Conservation (phyloP, 2,329 filamentous ascomycete species). For the Niveomyces coronatus region DNA sequence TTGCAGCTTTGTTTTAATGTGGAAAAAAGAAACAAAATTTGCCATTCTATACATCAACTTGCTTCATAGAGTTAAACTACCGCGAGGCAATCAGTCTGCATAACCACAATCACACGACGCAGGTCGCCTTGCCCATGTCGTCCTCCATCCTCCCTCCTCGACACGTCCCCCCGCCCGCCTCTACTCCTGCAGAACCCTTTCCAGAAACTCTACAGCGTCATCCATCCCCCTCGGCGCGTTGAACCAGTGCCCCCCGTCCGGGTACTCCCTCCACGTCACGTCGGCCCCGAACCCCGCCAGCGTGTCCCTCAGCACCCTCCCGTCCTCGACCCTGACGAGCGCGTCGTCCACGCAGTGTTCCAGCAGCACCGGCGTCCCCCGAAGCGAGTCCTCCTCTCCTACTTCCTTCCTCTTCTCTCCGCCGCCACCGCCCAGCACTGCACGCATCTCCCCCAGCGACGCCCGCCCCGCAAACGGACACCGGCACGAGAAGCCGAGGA, state of each 20-base stretch:
- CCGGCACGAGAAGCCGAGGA: constrained; percentile 28
- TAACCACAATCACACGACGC: too few relatives aligned
- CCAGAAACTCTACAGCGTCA: constrained; percentile 27
- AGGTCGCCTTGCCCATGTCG: too few relatives aligned
- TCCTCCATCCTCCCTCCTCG: too few relatives aligned
- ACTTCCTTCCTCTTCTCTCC: constrained; percentile 19
- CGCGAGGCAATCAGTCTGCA: too few relatives aligned
- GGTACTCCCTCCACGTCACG: constrained; percentile 32
- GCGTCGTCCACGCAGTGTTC: constrained; percentile 36
- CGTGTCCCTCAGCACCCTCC: constrained; percentile 23
- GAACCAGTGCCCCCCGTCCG: constrained; percentile 33
- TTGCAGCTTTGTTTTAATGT: too few relatives aligned
- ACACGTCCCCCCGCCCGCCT: too few relatives aligned
- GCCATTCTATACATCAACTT: too few relatives aligned
- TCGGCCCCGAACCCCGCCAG: constrained; percentile 26
- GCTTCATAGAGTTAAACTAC: too few relatives aligned
- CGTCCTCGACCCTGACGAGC: constrained; percentile 27
- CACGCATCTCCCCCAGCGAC: constrained; percentile 22
- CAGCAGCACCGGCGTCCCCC: constrained; percentile 34
- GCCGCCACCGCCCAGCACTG: constrained; percentile 17
- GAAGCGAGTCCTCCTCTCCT: too few relatives aligned
- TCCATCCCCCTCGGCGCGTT: constrained; percentile 33
- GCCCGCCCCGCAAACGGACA: constrained; percentile 25
- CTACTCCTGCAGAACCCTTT: not conserved
- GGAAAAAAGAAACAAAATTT: too few relatives aligned